phyloP scores from a whole-genome alignment of 2,329 filamentous ascomycete species.

The Metarhizium guizhouense region DNA sequence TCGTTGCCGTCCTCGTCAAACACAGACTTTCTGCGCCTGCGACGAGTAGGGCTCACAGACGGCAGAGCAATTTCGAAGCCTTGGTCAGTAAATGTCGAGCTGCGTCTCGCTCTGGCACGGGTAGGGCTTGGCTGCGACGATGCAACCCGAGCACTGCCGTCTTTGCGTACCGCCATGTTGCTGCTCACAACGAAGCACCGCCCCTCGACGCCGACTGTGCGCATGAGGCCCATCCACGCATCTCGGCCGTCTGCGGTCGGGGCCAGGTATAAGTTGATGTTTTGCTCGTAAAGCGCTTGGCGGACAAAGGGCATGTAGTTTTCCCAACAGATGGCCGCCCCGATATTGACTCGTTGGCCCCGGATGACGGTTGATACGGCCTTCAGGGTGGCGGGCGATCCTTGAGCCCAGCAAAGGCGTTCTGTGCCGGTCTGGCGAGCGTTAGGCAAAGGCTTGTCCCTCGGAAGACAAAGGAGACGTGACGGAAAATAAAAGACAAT shows the following conservation, averaged over 20 bases:
- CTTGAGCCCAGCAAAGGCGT: constrained; percentile 82
- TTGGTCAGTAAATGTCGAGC: constrained; percentile 35
- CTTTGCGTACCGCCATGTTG: constrained; percentile 61
- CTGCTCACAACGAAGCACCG: constrained; percentile 77
- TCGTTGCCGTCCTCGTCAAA: constrained; percentile 47
- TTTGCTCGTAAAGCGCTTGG: constrained; percentile 77
- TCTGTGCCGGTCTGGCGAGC: constrained; percentile 63
- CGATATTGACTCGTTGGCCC: constrained; percentile 71
- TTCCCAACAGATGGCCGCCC: constrained; percentile 91
- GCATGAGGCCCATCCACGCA: constrained; percentile 75
- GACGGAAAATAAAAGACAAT: not conserved
- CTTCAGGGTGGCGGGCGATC: constrained; percentile 66
- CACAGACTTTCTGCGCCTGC: constrained; percentile 29
- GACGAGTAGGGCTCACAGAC: constrained; percentile 12
- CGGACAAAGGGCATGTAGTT: constrained; percentile 90
- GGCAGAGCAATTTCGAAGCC: constrained; percentile 39
- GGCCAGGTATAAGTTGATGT: constrained; percentile 84
- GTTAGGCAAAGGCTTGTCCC: not conserved
- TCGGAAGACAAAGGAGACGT: not conserved
- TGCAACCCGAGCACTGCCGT: not conserved
- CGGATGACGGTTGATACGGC: constrained; percentile 74
- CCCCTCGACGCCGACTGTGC: constrained; percentile 72
- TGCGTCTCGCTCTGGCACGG: constrained; percentile 15
- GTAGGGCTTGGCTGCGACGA: not conserved
- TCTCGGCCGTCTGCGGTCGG: constrained; percentile 82